A percentile compares a stretch with the other conserved stretches of the same genome.
Conservation (phyloP, 345 rosid genomes). For the Corchorus olitorius region DNA sequence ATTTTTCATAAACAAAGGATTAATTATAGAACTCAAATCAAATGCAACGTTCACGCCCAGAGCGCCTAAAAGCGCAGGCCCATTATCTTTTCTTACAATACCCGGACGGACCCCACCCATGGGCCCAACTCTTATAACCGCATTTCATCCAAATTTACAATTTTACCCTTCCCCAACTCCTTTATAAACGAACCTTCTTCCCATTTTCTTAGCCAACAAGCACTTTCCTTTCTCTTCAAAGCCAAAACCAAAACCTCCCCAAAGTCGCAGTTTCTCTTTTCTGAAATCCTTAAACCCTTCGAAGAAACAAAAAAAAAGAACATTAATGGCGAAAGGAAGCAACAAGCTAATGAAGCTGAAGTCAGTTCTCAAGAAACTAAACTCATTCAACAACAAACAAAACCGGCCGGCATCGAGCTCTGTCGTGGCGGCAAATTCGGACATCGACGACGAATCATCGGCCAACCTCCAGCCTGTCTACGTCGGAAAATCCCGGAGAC, state of each 20-base stretch:
- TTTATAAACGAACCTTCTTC: conserved; percentile 42
- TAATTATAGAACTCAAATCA: no score
- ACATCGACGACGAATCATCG: conserved; percentile 31
- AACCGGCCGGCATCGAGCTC: conserved; percentile 42
- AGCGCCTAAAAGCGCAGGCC: neutral
- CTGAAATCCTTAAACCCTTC: no score
- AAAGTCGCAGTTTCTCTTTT: no score
- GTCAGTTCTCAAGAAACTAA: conserved; percentile 80
- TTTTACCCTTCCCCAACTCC: conserved; percentile 19
- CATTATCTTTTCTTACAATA: neutral
- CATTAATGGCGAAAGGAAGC: conserved; percentile 70
- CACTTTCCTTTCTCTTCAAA: neutral
- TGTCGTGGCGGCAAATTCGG: conserved; percentile 25
- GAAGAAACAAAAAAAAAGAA: no score
- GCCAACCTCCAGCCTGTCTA: conserved; percentile 67
- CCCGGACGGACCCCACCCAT: conserved; percentile 4
- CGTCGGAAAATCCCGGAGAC: conserved; percentile 77
- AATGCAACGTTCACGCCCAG: neutral
- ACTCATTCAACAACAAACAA: conserved; percentile 69
- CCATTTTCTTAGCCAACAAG: conserved; percentile 32
- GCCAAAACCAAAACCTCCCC: neutral
- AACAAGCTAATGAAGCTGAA: conserved; percentile 75
- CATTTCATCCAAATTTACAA: neutral
- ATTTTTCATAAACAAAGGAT: neutral
- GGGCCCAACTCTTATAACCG: conserved; percentile 24